These are phyloP conservation scores for Cunninghamia lanceolata DNA, from an alignment of 75 land plant genomes.

Conservation along the genomic window DNA sequence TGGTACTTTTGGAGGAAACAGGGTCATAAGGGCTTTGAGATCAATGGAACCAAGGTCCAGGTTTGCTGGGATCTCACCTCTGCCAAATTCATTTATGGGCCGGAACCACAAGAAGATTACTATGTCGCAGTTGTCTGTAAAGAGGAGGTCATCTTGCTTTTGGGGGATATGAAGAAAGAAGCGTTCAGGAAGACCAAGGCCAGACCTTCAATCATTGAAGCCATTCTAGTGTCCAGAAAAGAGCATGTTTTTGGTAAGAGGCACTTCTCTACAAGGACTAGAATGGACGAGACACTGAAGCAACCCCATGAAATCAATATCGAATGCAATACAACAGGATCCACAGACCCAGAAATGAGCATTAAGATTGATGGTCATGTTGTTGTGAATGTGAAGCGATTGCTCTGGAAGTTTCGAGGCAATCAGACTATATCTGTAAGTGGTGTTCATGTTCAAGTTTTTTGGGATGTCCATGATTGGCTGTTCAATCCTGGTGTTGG, in stretches of 20 bases:
- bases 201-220: slow-evolving; percentile 36
- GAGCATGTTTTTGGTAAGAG: slow-evolving; percentile 63
- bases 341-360: slow-evolving; percentile 64
- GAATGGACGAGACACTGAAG: slow-evolving; percentile 23
- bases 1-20: slow-evolving; percentile 39
- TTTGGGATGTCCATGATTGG: slow-evolving; percentile 92
- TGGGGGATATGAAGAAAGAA: slow-evolving; percentile 59
- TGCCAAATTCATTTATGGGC: slow-evolving; percentile 22
- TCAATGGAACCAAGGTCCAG: slow-evolving; percentile 24
- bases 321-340: slow-evolving; percentile 45
- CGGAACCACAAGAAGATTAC: slow-evolving; percentile 32
- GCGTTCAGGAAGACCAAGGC: slow-evolving; percentile 56
- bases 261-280: slow-evolving; percentile 39
- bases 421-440: slow-evolving; percentile 60
- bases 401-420: slow-evolving; percentile 84
- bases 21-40: slow-evolving; percentile 15
- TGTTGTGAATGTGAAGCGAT: slow-evolving; percentile 46
- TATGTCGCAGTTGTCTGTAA: slow-evolving; percentile 54
- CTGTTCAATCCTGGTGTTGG: slow-evolving; percentile 48
- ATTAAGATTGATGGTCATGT: slow-evolving; percentile 69
- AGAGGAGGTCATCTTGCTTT: slow-evolving; percentile 53
- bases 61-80: slow-evolving; percentile 33
- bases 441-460: slow-evolving; percentile 52
- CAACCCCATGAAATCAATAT: slow-evolving; percentile 62
- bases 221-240: slow-evolving; percentile 43